Conservation (phyloP, 2,329 filamentous ascomycete species). For the Verticillium nonalfalfae region DNA sequence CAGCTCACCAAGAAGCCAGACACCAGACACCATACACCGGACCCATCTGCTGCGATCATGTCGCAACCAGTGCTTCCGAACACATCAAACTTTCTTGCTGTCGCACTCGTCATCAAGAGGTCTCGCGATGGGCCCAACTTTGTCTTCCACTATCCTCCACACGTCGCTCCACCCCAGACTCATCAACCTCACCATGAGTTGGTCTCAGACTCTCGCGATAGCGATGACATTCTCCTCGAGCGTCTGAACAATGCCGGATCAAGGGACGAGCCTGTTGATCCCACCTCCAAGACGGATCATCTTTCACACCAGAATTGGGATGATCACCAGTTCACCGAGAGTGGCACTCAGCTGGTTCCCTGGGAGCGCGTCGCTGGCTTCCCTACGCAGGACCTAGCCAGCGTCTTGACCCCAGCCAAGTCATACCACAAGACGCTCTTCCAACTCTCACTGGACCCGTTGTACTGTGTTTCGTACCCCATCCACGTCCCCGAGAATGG, state of each 20-base stretch:
- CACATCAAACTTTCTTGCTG: conserved; percentile 55
- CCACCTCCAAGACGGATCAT: conserved; percentile 27
- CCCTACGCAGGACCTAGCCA: conserved; percentile 70
- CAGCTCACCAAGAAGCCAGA: neutral
- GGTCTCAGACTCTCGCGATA: conserved; percentile 27
- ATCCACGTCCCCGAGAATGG: conserved; percentile 76
- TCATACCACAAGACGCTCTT: conserved; percentile 78
- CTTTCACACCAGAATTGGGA: conserved; percentile 42
- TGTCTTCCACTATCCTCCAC: conserved; percentile 83
- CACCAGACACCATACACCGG: neutral
- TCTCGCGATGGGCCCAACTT: conserved; percentile 74
- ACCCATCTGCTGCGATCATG: conserved; percentile 25
- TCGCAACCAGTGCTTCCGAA: conserved; percentile 42
- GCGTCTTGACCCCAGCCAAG: conserved; percentile 68
- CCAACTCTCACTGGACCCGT: conserved; percentile 72
- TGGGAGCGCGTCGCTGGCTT: conserved; percentile 73
- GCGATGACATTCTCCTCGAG: conserved; percentile 46
- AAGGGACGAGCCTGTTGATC: conserved; percentile 18
- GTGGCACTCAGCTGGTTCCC: conserved; percentile 51
- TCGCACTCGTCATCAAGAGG: conserved; percentile 68
- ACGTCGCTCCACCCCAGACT: conserved; percentile 34
- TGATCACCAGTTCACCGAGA: conserved; percentile 48
- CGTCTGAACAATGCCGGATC: conserved; percentile 32
- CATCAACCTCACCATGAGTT: conserved; percentile 23
- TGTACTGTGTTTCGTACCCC: conserved; percentile 77